Percentiles rank a stretch among this genome's conserved stretches.
Evolutionary conservation across 306 rosid genomes (phyloP).

Genomic region (Gastrolobium bilobum): DNA sequence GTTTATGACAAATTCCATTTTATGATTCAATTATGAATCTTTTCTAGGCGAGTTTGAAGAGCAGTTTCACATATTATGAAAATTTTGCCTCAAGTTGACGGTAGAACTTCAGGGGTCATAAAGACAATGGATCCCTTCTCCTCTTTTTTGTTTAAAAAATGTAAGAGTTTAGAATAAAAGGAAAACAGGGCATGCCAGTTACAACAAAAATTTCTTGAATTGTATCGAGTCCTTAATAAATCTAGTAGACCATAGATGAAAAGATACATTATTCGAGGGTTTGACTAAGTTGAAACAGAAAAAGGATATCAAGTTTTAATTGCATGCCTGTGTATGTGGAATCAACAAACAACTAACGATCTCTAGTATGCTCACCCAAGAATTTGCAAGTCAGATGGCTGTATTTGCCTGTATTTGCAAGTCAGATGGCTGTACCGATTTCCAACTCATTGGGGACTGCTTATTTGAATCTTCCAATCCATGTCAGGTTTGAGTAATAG

Average conservation of each 20-base stretch:
- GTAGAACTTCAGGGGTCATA: conserved; percentile 24
- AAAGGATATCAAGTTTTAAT: conserved; percentile 42
- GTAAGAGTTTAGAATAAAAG: too few relatives aligned
- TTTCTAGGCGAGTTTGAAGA: conserved; percentile 21
- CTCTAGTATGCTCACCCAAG: conserved; percentile 52
- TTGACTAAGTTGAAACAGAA: conserved; percentile 48
- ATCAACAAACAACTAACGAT: conserved; percentile 43
- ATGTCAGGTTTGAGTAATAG: too few relatives aligned
- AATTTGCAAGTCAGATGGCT: too few relatives aligned
- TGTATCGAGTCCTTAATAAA: conserved; percentile 35
- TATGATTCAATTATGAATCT: conserved; percentile 37
- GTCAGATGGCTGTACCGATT: too few relatives aligned
- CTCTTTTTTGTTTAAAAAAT: neutral
- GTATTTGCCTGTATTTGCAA: too few relatives aligned
- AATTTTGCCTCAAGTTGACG: conserved; percentile 49
- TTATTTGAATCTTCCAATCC: too few relatives aligned
- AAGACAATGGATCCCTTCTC: conserved; percentile 9
- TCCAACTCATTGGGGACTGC: too few relatives aligned
- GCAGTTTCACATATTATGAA: neutral
- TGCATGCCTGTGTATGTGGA: conserved; percentile 50
- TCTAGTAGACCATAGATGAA: conserved; percentile 64
- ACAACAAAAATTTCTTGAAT: too few relatives aligned
- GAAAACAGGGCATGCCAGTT: too few relatives aligned
- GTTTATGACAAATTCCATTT: conserved; percentile 35
- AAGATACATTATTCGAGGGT: conserved; percentile 47